Base-by-base conservation (phyloP, 2,329 filamentous ascomycete genomes). In the Capronia coronata region DNA sequence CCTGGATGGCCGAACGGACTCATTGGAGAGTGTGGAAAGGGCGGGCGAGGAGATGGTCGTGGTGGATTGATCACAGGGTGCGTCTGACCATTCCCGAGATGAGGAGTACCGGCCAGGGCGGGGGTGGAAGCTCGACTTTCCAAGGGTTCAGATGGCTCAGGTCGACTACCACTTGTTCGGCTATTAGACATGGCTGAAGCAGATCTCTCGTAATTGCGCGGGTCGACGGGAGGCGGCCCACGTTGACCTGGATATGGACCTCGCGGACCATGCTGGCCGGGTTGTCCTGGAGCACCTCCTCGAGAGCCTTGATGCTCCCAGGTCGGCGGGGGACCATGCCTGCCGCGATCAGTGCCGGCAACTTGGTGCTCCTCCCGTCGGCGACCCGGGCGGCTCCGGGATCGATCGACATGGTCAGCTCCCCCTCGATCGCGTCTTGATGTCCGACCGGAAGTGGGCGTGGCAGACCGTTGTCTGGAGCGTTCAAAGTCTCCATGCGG, bases 331-430 rank as follows among this genome's bases (percentile, higher is more conserved):
- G 38, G 45, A 9, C 41, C 51, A 22, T 39, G 40, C 37, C 41
- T 48, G 27, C 40, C 30, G 46, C 52, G 41, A 23, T 46, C 49
- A 10, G 37, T 29, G 35, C 43, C 46, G 16, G 46, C 43, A 48
- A 52, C 49, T 30, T 48, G 52, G 13, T 51, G 51, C 56, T 80
- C 77, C 45, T 80, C 76, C 23, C 73, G 72, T 50, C 73, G 69
- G 38, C 65, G 67, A 21, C 72, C 67, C 37, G 68, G 67, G 35
- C 75, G 73, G 60, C 77, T 80, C 54, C 74, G 73, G 6, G 77
- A 79, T 22, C 77, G 73, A 22, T 71, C 72, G 44, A 71, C 73
- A 2, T 72, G 68, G 46, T 75, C 73, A 5, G 79, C 81, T 54
- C 71, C 74, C 4, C 78, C 79, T 43, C 78, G 74, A 52, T 77